Conservation (phyloP, 164 flowering plant genomes). For the Akebia trifoliata region DNA sequence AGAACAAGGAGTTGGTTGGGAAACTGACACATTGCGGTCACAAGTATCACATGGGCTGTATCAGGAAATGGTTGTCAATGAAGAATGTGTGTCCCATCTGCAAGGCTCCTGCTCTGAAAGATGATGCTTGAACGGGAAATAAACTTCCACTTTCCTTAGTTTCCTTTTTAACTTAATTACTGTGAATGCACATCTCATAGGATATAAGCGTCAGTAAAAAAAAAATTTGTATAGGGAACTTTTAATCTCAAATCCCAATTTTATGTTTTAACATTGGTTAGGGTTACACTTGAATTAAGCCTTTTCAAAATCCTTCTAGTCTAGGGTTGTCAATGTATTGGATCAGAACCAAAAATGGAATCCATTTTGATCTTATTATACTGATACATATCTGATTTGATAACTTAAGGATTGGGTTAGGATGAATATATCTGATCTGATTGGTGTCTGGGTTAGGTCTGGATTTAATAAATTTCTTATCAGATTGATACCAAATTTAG, state of each 20-base stretch:
- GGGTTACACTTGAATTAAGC: too few species aligned
- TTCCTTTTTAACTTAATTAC: neutral
- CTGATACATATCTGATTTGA: too few species aligned
- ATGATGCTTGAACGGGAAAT: constrained; percentile 19
- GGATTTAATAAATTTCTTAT: too few species aligned
- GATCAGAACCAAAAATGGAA: too few species aligned
- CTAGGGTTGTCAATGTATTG: too few species aligned
- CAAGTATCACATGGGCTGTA: constrained; percentile 48
- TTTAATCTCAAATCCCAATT: neutral
- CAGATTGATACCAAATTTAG: too few species aligned
- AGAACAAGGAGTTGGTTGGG: constrained; percentile 44
- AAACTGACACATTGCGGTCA: constrained; percentile 42
- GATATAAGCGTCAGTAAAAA: neutral
- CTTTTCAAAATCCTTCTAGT: too few species aligned
- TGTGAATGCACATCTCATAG: constrained; percentile 4
- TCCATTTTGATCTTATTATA: too few species aligned
- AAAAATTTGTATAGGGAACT: neutral
- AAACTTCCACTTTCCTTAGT: neutral
- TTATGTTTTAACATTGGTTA: neutral
- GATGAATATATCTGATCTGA: too few species aligned
- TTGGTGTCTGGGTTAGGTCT: too few species aligned
- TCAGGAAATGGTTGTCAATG: constrained; percentile 57
- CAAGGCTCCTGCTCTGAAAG: constrained; percentile 43
- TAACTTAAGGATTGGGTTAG: too few species aligned
- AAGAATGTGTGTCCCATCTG: constrained; percentile 68